phyloP scores from a whole-genome alignment of 2,329 filamentous ascomycete genomes.

The Ambrosiella cleistominuta region DNA sequence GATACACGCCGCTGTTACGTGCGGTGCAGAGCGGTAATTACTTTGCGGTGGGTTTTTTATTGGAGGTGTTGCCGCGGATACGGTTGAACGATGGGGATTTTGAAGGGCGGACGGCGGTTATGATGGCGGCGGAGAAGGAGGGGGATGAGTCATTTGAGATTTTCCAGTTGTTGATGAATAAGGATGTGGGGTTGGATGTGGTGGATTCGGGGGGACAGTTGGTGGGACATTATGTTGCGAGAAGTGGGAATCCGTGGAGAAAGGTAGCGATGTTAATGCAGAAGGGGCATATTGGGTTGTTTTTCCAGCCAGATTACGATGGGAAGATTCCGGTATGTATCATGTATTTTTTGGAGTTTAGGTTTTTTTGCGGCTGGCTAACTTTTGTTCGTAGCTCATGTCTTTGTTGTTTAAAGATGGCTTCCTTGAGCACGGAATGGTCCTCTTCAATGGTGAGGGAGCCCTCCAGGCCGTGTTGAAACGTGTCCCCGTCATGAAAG shows the following conservation, averaged over 20 bases:
- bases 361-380: background rate
- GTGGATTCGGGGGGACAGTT: background rate
- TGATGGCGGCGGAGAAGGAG: background rate
- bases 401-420: background rate
- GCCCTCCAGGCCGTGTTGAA: background rate
- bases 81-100: background rate
- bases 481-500: background rate
- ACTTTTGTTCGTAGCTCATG: background rate
- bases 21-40: background rate
- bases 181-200: background rate
- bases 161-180: background rate
- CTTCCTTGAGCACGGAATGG: background rate
- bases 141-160: background rate
- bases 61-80: background rate
- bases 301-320: background rate
- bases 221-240: background rate
- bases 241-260: background rate
- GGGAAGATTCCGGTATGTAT: background rate
- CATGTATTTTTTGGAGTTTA: background rate
- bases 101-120: slow-evolving; percentile 3
- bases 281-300: background rate
- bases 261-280: background rate
- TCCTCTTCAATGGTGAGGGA: background rate
- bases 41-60: background rate
- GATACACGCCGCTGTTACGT: background rate